Evolutionary conservation across 2,329 filamentous ascomycete genomes (phyloP).

Genomic region (Gyromitra esculenta): DNA sequence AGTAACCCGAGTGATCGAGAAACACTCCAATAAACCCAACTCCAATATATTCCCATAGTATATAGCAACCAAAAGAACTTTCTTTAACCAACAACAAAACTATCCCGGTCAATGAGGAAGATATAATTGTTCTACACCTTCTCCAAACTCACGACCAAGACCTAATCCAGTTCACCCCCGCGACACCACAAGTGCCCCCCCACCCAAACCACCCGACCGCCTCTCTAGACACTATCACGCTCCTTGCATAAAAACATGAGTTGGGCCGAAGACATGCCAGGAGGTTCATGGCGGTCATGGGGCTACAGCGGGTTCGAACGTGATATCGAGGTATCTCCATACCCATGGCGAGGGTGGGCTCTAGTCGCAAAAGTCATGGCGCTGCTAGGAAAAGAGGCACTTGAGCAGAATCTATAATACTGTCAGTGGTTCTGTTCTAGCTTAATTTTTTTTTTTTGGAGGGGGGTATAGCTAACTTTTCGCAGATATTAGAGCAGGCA

Average conservation of each 20-base stretch:
- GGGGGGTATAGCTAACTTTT: not conserved
- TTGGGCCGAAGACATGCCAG: conserved; percentile 23
- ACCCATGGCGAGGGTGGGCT: conserved; percentile 17
- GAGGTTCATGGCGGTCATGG: conserved; percentile 24
- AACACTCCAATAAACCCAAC: conserved; percentile 1
- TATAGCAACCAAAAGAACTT: not conserved
- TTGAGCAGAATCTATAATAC: not conserved
- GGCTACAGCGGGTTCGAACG: conserved; percentile 18
- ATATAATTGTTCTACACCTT: not conserved
- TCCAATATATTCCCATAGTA: not conserved
- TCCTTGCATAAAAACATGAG: conserved; percentile 11
- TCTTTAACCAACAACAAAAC: not conserved
- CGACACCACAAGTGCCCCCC: not conserved
- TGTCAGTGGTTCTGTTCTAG: not conserved
- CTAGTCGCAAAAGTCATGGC: conserved; percentile 8
- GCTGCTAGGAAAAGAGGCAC: conserved; percentile 17
- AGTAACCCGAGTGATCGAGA: conserved; percentile 4
- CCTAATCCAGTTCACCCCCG: not conserved
- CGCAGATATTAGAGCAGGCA: no score
- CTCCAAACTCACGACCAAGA: not conserved
- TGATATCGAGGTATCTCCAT: not conserved
- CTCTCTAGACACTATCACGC: not conserved
- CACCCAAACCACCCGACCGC: not conserved
- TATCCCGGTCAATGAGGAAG: not conserved
- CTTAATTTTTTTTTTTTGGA: not conserved